phyloP scores from a whole-genome alignment of 1,284 basidiomycete species.

The Schizopora paradoxa region DNA sequence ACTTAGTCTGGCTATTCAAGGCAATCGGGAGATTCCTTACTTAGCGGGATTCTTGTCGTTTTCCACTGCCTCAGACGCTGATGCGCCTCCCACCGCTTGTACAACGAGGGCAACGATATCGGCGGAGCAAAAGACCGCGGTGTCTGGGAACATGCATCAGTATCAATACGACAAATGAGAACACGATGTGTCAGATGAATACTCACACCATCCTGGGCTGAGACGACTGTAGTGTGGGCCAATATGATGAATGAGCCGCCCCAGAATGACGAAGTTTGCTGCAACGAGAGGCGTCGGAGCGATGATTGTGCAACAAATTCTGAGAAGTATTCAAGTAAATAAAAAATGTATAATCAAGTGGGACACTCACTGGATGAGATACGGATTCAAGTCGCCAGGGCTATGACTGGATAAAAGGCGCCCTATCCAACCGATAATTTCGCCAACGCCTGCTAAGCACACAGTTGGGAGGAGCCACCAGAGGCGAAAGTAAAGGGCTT shows the following conservation, averaged over 20 bases:
- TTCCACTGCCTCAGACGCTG: slow-evolving; percentile 27
- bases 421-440: slow-evolving; percentile 37
- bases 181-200: not conserved
- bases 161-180: not conserved
- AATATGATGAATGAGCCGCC: slow-evolving; percentile 35
- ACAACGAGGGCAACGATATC: slow-evolving; percentile 38
- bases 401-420: slow-evolving; percentile 32
- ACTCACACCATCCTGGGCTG: slow-evolving; percentile 27
- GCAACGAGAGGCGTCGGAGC: slow-evolving; percentile 45
- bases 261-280: slow-evolving; percentile 46
- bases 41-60: slow-evolving; percentile 14
- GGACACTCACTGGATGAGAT: slow-evolving; percentile 39
- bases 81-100: slow-evolving; percentile 40
- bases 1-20: not conserved
- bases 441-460: slow-evolving; percentile 32
- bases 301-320: slow-evolving; percentile 38
- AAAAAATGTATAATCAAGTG: not conserved
- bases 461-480: slow-evolving; percentile 38
- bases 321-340: slow-evolving; percentile 17
- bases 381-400: slow-evolving; percentile 26
- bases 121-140: slow-evolving; percentile 31
- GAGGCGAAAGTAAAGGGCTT: slow-evolving; percentile 30
- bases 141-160: slow-evolving; percentile 25
- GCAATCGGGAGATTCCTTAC: slow-evolving; percentile 3
- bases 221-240: slow-evolving; percentile 39